A percentile compares a stretch with the other conserved stretches of the same genome.
These are phyloP conservation scores for Priceomyces medius DNA, from an alignment of 805 yeast species.

Conservation along the genomic window DNA sequence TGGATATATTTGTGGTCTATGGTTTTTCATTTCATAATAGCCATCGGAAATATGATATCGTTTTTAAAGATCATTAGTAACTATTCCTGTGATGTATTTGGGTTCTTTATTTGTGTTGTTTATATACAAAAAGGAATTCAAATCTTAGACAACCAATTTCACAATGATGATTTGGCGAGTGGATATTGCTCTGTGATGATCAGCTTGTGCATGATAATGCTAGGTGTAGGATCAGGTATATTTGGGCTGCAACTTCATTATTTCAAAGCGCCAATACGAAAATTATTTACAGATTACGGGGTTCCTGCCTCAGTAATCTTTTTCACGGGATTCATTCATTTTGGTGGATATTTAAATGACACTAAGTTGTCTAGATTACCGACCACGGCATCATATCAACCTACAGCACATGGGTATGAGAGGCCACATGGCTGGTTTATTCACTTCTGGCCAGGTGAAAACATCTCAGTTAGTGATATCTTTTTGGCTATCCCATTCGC, in stretches of 20 bases:
- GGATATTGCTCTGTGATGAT: conserved; percentile 78
- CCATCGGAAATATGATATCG: conserved; percentile 65
- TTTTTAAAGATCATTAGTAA: conserved; percentile 70
- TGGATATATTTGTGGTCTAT: conserved; percentile 94
- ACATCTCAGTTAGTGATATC: conserved; percentile 66
- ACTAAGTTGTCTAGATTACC: conserved; percentile 65
- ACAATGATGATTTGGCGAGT: conserved; percentile 29
- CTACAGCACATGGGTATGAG: conserved; percentile 47
- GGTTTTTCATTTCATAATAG: conserved; percentile 73
- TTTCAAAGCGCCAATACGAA: conserved; percentile 59
- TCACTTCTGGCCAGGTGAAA: conserved; percentile 61
- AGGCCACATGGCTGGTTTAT: conserved; percentile 73
- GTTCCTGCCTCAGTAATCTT: conserved; percentile 81
- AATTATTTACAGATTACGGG: conserved; percentile 80
- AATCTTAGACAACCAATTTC: conserved; percentile 70
- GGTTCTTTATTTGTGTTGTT: conserved; percentile 82
- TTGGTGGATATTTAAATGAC: conserved; percentile 70
- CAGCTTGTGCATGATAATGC: conserved; percentile 70
- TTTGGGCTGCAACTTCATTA: conserved; percentile 65
- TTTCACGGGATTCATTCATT: conserved; percentile 90
- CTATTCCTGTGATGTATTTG: conserved; percentile 91
- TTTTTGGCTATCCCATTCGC: conserved; percentile 95
- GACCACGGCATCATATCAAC: conserved; percentile 67
- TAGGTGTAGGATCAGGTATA: conserved; percentile 62
- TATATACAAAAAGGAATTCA: conserved; percentile 91